Evolutionary conservation across 257 asterid species (phyloP), one percentile per base, ranked within the genome.

Genomic region (Fraxinus anomala): DNA sequence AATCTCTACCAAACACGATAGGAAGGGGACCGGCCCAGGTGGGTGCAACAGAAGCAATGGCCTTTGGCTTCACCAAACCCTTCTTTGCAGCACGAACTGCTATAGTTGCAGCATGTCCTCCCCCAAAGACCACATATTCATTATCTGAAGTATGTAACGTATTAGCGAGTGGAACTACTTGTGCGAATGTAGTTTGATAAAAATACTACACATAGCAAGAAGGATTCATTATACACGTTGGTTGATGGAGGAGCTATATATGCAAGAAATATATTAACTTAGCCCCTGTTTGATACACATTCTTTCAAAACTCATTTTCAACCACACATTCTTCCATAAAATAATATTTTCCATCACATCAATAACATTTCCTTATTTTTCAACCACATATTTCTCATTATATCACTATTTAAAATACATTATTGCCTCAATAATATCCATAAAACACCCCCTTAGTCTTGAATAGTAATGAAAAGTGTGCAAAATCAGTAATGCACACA

Each of bases 21-120:
- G 98, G 98, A 82, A 95, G 98, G 73, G 98, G 99, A 39, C 98
- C 99, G 16, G 97, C 95, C 99, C 99, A 95, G 73, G 99, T 93
- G 56, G 99, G 99, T 31, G 99, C 98, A 83, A 95, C 84, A 72
- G 97, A 95, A 81, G 98, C 99, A 83, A 95, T 88, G 75, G 92
- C 97, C 73, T 85, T 85, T 72, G 98, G 98, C 85, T 87, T 90
- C 79, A 95, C 80, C 74, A 78, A 85, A 68, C 93, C 97, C 65
- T 91, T 91, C 81, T 86, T 89, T 49, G 96, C 80, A 73, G 99
- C 99, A 79, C 94, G 93, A 72, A 92, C 89, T 6, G 94, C 97
- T 24, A 95, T 73, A 4, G 99, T 95, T 77, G 98, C 98, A 83
- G 96, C 99, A 88, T 93, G 99, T 72, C 99, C 99, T 88, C 98